A percentile compares a stretch with the other conserved stretches of the same genome.
Evolutionary conservation across 805 yeast genomes (phyloP).

Genomic region (Sugiyamaella chiloensis): DNA sequence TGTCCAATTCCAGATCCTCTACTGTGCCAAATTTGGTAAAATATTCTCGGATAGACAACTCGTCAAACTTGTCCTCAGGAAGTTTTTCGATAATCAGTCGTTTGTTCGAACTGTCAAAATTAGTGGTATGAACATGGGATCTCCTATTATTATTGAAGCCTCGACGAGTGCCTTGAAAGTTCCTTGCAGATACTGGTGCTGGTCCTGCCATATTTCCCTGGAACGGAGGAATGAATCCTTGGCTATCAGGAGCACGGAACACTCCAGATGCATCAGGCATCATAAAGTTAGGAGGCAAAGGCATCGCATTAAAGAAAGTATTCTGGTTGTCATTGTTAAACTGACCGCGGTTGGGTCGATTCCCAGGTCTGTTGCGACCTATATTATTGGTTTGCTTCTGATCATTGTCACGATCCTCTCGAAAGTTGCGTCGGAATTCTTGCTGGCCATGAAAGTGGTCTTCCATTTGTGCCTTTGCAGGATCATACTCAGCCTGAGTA

Average conservation of each 20-base stretch:
- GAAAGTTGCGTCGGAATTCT: slow-evolving; percentile 29
- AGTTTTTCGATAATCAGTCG: slow-evolving; percentile 42
- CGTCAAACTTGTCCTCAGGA: slow-evolving; percentile 43
- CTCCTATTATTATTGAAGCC: neutral
- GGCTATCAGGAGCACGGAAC: slow-evolving; percentile 23
- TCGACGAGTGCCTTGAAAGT: neutral
- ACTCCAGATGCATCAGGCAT: slow-evolving; percentile 7
- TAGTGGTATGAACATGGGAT: neutral
- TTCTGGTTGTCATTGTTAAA: neutral
- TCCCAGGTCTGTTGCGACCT: slow-evolving; percentile 9
- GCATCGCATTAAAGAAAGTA: slow-evolving; percentile 1
- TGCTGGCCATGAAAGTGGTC: slow-evolving; percentile 25
- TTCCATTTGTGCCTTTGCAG: neutral
- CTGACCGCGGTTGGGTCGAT: neutral
- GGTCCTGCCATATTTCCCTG: neutral
- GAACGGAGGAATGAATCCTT: slow-evolving; percentile 24
- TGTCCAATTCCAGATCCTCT: slow-evolving; percentile 31
- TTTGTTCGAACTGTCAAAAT: slow-evolving; percentile 29
- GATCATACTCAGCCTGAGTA: neutral
- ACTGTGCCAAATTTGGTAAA: slow-evolving; percentile 44
- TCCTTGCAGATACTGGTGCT: neutral
- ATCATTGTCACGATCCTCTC: slow-evolving; percentile 16
- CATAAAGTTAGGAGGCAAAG: slow-evolving; percentile 3
- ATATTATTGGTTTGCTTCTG: no score
- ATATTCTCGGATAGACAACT: slow-evolving; percentile 33